Conservation (phyloP, 2,329 filamentous ascomycete genomes). For the Calonectria henricotiae region DNA sequence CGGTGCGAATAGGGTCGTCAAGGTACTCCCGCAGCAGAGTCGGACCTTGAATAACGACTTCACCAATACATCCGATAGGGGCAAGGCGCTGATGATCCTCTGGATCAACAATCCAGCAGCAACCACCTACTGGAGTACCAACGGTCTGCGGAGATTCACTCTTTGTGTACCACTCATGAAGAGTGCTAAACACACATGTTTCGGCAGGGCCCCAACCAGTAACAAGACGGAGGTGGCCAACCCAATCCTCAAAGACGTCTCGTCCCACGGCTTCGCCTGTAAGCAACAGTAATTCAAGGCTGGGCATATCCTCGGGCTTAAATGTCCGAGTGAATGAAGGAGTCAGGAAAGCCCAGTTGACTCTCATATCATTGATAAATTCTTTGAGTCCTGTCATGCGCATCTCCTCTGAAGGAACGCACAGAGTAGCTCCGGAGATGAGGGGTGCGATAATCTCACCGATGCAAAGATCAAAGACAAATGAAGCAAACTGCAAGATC, state of each 20-base stretch:
- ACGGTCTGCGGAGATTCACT: constrained; percentile 37
- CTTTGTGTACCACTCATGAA: background rate
- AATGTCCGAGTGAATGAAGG: constrained; percentile 46
- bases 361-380: constrained; percentile 36
- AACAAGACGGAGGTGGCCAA: constrained; percentile 38
- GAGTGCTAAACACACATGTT: constrained; percentile 38
- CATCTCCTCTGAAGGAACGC: constrained; percentile 48
- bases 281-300: constrained; percentile 37
- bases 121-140: constrained; percentile 27
- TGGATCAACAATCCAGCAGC: constrained; percentile 45
- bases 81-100: constrained; percentile 41
- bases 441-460: constrained; percentile 44
- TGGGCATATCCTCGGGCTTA: constrained; percentile 37
- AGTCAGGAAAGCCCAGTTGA: constrained; percentile 47
- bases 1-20: constrained; percentile 43
- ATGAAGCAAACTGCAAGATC: constrained; percentile 48
- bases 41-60: constrained; percentile 45
- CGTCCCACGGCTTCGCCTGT: constrained; percentile 45
- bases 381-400: constrained; percentile 33
- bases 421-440: constrained; percentile 43
- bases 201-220: constrained; percentile 51
- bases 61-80: constrained; percentile 42
- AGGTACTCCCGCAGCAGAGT: constrained; percentile 50
- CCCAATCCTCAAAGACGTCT: constrained; percentile 43
- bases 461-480: constrained; percentile 48